phyloP scores from a whole-genome alignment of 2,329 filamentous ascomycete genomes.

The Setomelanomma holmii region DNA sequence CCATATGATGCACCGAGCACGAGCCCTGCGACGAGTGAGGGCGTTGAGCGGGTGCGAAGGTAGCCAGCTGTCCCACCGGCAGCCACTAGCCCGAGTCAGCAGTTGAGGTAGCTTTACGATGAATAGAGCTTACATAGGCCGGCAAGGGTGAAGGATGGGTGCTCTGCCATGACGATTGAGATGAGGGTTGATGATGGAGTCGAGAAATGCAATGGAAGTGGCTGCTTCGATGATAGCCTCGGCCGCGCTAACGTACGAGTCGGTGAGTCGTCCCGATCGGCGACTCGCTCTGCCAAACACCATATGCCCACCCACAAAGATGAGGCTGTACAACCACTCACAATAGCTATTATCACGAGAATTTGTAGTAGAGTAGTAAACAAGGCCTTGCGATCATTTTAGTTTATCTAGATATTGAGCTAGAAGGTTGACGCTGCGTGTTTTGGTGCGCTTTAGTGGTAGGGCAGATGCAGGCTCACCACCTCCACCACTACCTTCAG shows the following conservation, averaged over 20 bases:
- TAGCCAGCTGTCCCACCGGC: conserved; percentile 38
- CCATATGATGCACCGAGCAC: conserved; percentile 35
- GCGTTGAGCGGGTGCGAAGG: conserved; percentile 35
- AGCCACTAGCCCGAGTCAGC: conserved; percentile 23
- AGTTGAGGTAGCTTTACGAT: neutral
- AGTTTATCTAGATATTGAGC: no score
- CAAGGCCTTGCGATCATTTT: no score
- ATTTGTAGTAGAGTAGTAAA: no score
- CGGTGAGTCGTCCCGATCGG: no score
- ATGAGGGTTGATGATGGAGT: conserved; percentile 2
- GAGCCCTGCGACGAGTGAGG: conserved; percentile 35
- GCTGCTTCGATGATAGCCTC: neutral
- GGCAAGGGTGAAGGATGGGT: conserved; percentile 39
- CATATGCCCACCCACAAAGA: no score
- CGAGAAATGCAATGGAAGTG: neutral
- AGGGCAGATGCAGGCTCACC: no score
- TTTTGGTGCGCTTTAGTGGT: no score
- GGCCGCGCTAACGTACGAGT: neutral
- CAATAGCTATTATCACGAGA: no score
- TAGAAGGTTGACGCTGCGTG: no score
- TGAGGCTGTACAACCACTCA: no score
- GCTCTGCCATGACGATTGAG: conserved; percentile 32
- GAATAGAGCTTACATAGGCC: conserved; percentile 27
- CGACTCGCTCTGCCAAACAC: no score
- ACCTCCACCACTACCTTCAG: no score